Evolutionary conservation across 1,284 basidiomycete genomes (phyloP), one percentile per base, ranked within the genome.

Genomic region (Leccinum subspadiceum): DNA sequence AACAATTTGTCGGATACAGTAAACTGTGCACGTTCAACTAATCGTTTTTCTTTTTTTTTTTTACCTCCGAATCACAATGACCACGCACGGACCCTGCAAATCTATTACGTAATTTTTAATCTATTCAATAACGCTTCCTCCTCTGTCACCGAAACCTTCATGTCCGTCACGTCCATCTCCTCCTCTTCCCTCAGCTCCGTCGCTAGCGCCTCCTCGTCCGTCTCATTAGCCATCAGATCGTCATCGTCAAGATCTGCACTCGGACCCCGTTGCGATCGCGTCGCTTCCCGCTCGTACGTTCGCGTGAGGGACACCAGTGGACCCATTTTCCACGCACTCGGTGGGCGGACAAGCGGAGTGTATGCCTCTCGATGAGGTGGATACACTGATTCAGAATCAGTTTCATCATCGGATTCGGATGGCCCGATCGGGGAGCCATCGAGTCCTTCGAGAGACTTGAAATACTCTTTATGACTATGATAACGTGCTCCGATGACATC

Each of bases 171-270:
- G 48, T 87, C 80, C 44, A 83, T 64, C 17, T 69, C 67, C 3
- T 73, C 75, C 22, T 88, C 86, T 20, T 81, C 81, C 7, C 71
- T 60, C 26, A 87, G 65, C 69, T 83, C 84, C 1, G 64, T 68
- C 7, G 67, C 62, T 20, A 85, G 60, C 15, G 66, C 75, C 22
- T 76, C 77, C n/a, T 79, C 75, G 59, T 86, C 78, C 3, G 74
- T 76, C 50, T 78, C 75, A 3, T 71, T 64, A 7, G 77, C 63
- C 64, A 84, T 69, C 13, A 79, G 62, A 1, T 68, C 74, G 0
- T 72, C 71, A 20, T 63, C 59, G 1, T 60, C 62, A 0, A 48
- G 2, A 1, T 71, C 72, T 22, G 49, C 59, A 35, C 60, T 60
- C 35, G 54, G 39, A 10, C 69, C 69, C 10, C 66, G 62, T n/a